phyloP scores from a whole-genome alignment of 2,329 filamentous ascomycete genomes.

The Sporothrix protearum region DNA sequence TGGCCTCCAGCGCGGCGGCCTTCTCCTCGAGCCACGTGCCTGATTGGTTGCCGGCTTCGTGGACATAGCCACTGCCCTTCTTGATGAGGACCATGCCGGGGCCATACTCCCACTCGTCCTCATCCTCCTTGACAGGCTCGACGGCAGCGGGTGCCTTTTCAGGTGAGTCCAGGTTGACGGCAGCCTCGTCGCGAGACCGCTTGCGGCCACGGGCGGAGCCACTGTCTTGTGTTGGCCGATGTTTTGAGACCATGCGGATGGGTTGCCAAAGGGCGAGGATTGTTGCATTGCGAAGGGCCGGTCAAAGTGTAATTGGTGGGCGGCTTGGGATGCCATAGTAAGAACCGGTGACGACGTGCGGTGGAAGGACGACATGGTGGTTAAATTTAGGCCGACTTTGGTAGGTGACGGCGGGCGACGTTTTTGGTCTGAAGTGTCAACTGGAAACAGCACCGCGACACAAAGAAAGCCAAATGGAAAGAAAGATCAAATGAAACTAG shows the following conservation, averaged over 20 bases:
- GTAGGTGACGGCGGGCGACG: not conserved
- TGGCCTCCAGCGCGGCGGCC: conserved; percentile 48
- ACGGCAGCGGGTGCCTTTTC: conserved; percentile 47
- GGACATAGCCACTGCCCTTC: conserved; percentile 54
- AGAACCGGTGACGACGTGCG: conserved; percentile 47
- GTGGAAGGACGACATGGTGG: conserved; percentile 45
- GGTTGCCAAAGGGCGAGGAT: conserved; percentile 37
- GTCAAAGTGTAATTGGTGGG: conserved; percentile 42
- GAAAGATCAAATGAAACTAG: not conserved
- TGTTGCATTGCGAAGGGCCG: conserved; percentile 42
- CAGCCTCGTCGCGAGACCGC: conserved; percentile 71
- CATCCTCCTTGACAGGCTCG: conserved; percentile 50
- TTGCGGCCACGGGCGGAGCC: conserved; percentile 59
- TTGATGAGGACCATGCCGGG: conserved; percentile 72
- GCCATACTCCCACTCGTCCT: conserved; percentile 66
- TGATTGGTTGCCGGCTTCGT: conserved; percentile 63
- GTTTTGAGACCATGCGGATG: conserved; percentile 37
- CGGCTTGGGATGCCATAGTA: conserved; percentile 44
- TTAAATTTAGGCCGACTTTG: not conserved
- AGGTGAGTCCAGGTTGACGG: conserved; percentile 59
- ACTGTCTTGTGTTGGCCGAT: conserved; percentile 27
- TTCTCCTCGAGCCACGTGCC: conserved; percentile 71
- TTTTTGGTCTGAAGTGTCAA: too few species aligned
- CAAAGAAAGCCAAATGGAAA: not conserved
- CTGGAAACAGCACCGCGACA: not conserved